Percentiles rank a stretch among this genome's conserved stretches.
phyloP scores from a whole-genome alignment of 192 early-diverging fungal genomes.

The Chytriomyces confervae region DNA sequence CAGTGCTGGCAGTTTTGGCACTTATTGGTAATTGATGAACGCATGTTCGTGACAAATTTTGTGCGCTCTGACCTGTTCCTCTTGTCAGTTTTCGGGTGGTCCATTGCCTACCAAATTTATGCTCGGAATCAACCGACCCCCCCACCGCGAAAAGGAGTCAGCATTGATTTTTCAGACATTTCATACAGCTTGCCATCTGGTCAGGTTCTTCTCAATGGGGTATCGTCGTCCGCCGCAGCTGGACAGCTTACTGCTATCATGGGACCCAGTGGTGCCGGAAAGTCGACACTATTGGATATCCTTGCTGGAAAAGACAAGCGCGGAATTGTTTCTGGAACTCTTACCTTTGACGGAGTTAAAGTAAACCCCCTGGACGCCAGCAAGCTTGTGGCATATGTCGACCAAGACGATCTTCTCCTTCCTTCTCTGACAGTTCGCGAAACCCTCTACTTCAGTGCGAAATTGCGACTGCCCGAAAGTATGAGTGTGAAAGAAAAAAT shows the following conservation, averaged over 20 bases:
- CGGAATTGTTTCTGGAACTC: slow-evolving; percentile 39
- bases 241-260: slow-evolving; percentile 85
- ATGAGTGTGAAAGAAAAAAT: slow-evolving; percentile 56
- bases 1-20: slow-evolving; percentile 9
- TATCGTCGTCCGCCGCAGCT: slow-evolving; percentile 73
- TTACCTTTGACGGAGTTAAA: slow-evolving; percentile 43
- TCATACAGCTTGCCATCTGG: slow-evolving; percentile 42
- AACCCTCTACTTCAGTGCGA: slow-evolving; percentile 76
- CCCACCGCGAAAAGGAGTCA: slow-evolving; percentile 38
- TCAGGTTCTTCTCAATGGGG: slow-evolving; percentile 63
- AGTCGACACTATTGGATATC: slow-evolving; percentile 85
- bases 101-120: slow-evolving; percentile 27
- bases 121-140: slow-evolving; percentile 33
- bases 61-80: not conserved
- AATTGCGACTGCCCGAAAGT: slow-evolving; percentile 68
- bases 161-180: slow-evolving; percentile 37
- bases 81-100: slow-evolving; percentile 28
- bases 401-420: slow-evolving; percentile 59
- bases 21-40: not conserved
- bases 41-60: not conserved
- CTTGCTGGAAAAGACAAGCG: slow-evolving; percentile 69
- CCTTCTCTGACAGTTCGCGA: slow-evolving; percentile 76
- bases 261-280: slow-evolving; percentile 90
- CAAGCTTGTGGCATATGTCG: slow-evolving; percentile 50
- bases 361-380: slow-evolving; percentile 30